phyloP scores from a whole-genome alignment of 345 rosid genomes.

The Trapa bicornis region DNA sequence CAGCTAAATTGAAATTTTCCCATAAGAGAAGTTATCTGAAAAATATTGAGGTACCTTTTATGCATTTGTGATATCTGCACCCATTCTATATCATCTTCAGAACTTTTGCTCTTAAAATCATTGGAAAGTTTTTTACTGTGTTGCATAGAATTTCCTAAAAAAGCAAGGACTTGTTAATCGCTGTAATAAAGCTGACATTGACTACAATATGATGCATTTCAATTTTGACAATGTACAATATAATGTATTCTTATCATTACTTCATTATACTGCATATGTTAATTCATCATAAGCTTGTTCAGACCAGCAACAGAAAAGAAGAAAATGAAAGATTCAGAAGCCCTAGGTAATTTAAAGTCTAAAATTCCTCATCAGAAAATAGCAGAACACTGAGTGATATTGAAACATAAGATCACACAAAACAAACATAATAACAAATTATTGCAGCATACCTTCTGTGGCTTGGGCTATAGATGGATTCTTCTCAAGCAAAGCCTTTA shows the following conservation, averaged over 20 bases:
- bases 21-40: background rate
- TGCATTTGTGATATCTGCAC: slow-evolving; percentile 42
- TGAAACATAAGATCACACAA: background rate
- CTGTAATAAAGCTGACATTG: background rate
- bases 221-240: background rate
- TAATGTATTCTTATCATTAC: background rate
- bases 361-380: background rate
- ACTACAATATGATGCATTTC: background rate
- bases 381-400: background rate
- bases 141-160: slow-evolving; percentile 21
- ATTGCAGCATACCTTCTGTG: slow-evolving; percentile 34
- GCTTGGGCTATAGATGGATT: slow-evolving; percentile 57
- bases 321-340: background rate
- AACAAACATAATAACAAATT: background rate
- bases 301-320: background rate
- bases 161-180: background rate
- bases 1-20: background rate
- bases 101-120: slow-evolving; percentile 22
- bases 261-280: slow-evolving; percentile 1
- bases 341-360: background rate
- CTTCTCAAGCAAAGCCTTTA: slow-evolving; percentile 68
- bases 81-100: slow-evolving; percentile 61
- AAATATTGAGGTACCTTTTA: slow-evolving; percentile 32
- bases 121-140: slow-evolving; percentile 17
- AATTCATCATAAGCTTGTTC: background rate